Base-by-base conservation (phyloP, 805 yeast genomes). In the Cyberlindnera maritima region DNA sequence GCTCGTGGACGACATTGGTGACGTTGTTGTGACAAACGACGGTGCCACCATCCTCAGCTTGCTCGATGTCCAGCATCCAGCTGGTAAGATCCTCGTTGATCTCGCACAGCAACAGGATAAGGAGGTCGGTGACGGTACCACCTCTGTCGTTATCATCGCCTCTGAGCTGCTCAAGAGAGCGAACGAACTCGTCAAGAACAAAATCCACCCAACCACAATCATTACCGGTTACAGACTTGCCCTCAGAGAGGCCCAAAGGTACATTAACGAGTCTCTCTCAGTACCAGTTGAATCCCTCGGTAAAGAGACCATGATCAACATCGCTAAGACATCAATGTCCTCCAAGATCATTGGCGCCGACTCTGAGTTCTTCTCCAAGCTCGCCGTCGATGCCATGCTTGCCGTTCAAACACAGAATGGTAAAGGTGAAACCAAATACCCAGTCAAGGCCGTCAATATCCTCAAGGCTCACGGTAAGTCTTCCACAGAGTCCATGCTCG, bases 1-100 rank as follows among this genome's bases (percentile, higher is more conserved):
- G 97, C 77, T 94, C 40, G 99, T 94, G 34, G 99, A 94, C 68
- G 99, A 94, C 62, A 95, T 94, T 69, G 99, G 99, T 54, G 99
- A 95, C 69, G 97, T 94, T 39, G 91, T 97, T 6, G 97, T 94
- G 42, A 94, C 99, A 39, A 94, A 94, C 69, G 99, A 94, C 68
- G 99, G 99, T 56, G 99, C 99, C 49, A 94, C 99, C 4, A 94
- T 94, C 60, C 74, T 94, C 54, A 78, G 89, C 10, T 70, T 95
- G 44, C 74, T 94, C 55, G 99, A 94, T 64, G 98, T 94, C 43
- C 97, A 94, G 69, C 99, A 94, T 67, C 99, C 99, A 31, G 99
- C 99, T 1, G 99, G 98, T 15, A 92, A 90, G 71, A 94, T 94
- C 59, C 74, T 94, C 48, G 99, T 94, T 41, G 98, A 94, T 63